Conservation (phyloP, 2,329 filamentous ascomycete genomes). For the Epichloe aotearoae region DNA sequence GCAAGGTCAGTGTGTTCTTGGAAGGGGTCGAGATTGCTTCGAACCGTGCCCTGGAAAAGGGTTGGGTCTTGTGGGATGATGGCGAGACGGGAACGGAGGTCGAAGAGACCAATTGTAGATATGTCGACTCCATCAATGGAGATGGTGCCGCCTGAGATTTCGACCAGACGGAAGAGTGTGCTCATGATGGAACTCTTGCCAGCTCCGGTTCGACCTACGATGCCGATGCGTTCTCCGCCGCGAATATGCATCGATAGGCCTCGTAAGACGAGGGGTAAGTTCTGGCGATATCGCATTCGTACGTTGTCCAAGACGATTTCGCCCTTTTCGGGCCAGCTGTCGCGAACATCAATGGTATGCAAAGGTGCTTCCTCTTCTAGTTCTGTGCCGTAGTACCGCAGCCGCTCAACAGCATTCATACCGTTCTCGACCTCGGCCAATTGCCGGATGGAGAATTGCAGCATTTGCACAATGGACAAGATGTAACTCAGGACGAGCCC, state of each 20-base stretch:
- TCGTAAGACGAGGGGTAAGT: conserved; percentile 59
- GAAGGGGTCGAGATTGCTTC: conserved; percentile 72
- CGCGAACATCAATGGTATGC: conserved; percentile 58
- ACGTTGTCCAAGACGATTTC: conserved; percentile 66
- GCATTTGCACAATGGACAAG: conserved; percentile 83
- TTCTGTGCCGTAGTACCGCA: conserved; percentile 77
- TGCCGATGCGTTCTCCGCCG: conserved; percentile 67
- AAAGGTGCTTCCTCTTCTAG: conserved; percentile 83
- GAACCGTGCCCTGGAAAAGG: conserved; percentile 67
- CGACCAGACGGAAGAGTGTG: conserved; percentile 64
- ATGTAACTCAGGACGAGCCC: conserved; percentile 91
- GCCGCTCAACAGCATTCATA: conserved; percentile 91
- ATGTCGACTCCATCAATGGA: conserved; percentile 57
- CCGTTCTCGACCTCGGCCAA: conserved; percentile 93
- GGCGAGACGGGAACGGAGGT: conserved; percentile 61
- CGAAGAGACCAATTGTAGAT: conserved; percentile 58
- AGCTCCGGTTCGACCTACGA: conserved; percentile 70
- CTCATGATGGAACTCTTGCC: conserved; percentile 79
- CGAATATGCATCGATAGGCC: conserved; percentile 58
- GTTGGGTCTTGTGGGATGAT: conserved; percentile 82
- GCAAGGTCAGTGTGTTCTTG: conserved; percentile 63
- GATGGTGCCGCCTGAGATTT: conserved; percentile 49
- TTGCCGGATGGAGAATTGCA: conserved; percentile 90
- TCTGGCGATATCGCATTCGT: conserved; percentile 63
- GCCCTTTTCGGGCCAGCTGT: conserved; percentile 74